Conservation (phyloP, 192 early-diverging fungal species). For the Backusella morwellensis region DNA sequence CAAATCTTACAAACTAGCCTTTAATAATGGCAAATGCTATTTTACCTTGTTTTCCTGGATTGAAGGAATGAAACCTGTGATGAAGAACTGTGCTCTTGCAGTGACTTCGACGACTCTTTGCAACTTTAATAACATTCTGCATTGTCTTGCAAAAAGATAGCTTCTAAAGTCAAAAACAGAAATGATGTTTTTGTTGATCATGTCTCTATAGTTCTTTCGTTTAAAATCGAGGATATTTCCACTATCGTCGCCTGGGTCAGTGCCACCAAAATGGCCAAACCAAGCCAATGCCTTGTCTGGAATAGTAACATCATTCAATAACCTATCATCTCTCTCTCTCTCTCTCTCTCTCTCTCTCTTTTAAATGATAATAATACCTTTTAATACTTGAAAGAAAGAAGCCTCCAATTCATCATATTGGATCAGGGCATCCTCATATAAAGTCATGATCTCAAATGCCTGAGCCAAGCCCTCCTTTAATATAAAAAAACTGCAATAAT, state of each 20-base stretch:
- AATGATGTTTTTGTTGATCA: conserved; percentile 88
- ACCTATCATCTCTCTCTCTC: too few relatives aligned
- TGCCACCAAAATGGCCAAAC: conserved; percentile 92
- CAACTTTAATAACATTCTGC: conserved; percentile 69
- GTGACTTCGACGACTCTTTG: conserved; percentile 66
- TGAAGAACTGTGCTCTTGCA: conserved; percentile 69
- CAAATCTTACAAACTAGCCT: too few relatives aligned
- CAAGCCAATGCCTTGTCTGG: conserved; percentile 82
- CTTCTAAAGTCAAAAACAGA: conserved; percentile 95
- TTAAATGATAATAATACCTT: conserved; percentile 42
- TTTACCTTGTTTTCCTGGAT: conserved; percentile 70
- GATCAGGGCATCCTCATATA: conserved; percentile 85
- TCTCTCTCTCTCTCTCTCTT: not conserved
- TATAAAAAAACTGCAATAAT: conserved; percentile 97
- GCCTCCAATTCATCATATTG: conserved; percentile 99
- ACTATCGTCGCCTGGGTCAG: conserved; percentile 84
- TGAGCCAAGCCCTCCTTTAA: conserved; percentile 89
- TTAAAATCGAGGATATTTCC: conserved; percentile 73
- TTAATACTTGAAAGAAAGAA: conserved; percentile 87
- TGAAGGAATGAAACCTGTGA: conserved; percentile 66
- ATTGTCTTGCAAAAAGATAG: conserved; percentile 94
- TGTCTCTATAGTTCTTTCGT: conserved; percentile 81
- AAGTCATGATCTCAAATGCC: conserved; percentile 84
- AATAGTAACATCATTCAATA: not conserved
- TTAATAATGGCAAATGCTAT: not conserved